Evolutionary conservation across 768 basidiomycete species (phyloP), one percentile per base, ranked within the genome.

Genomic region (Auriscalpium microsporum): DNA sequence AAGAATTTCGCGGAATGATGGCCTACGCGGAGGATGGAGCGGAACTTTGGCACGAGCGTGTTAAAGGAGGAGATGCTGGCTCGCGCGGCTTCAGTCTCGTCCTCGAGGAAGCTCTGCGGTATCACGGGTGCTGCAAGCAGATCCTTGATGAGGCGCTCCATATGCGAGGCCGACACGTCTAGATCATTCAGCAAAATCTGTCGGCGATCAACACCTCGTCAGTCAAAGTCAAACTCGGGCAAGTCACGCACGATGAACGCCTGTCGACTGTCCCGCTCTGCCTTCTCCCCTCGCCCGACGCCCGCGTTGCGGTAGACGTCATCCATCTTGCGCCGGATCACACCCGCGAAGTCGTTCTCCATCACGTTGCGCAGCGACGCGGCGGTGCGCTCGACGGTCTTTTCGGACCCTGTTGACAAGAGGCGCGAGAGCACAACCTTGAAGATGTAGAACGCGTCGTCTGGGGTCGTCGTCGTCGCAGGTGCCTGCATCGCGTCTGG

Each of bases 381-480:
- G 3, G 84, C 72, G 52, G 83, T 84, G 28, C 73, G 75, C 56
- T 80, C 74, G 2, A 91, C 75, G 3, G 78, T 80, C 6, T 68
- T 65, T 4, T 82, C 59, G 3, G 86, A 86, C 0, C 91, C 92
- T 0, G 88, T 87, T 0, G 89, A 86, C 16, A 96, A 66, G 35
- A 93, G 71, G 10, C 96, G 81, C 17, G 81, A 75, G 5, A 94
- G 75, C 3, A 94, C 85, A 8, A 83, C 77, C 69, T 96, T 97
- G 56, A 98, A 75, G 55, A 99, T 86, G 71, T 96, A 99, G 72
- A 98, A 99, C 2, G 87, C 88, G 62, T 98, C 96, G 68, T 99
- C 96, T 0, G 91, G 90, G 0, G 82, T 83, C 0, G 90, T 92
- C 0, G 87, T 89, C 1, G 76, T 80, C 10, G 78, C 73, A 50